A percentile compares a stretch with the other conserved stretches of the same genome.
Conservation (phyloP, 176 grass and related monocot species). For the Guadua angustifolia region DNA sequence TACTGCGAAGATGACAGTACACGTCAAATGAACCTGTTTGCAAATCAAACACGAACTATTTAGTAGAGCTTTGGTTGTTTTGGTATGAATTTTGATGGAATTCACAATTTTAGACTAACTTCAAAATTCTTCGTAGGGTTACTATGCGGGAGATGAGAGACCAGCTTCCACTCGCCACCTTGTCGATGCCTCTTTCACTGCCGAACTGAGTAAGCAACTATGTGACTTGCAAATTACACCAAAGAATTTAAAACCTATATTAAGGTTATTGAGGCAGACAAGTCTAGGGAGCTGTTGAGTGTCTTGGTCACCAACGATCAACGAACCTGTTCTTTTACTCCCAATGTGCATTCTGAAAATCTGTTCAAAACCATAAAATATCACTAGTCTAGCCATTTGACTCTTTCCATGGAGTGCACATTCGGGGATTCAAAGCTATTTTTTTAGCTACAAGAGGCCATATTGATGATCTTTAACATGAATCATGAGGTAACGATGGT, state of each 20-base stretch:
- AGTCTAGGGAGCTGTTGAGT: conserved; percentile 3
- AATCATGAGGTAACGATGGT: background rate
- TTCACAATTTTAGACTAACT: too few species aligned
- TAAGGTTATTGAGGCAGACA: background rate
- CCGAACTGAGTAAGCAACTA: background rate
- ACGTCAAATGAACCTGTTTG: too few species aligned
- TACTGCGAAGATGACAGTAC: too few species aligned
- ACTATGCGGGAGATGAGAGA: too few species aligned
- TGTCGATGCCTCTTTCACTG: background rate
- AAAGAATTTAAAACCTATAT: background rate
- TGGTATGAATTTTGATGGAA: too few species aligned
- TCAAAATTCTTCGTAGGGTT: too few species aligned
- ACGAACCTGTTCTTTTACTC: conserved; percentile 4
- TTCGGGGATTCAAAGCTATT: background rate
- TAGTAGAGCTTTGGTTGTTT: too few species aligned
- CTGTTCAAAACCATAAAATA: background rate
- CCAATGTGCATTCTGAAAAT: background rate
- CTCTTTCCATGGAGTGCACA: conserved; percentile 21
- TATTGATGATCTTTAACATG: background rate
- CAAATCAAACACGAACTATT: too few species aligned
- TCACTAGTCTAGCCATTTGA: background rate
- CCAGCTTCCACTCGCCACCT: too few species aligned
- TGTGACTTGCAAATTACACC: background rate
- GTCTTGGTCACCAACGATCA: background rate
- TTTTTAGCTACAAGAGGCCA: conserved; percentile 2